Base-by-base conservation (phyloP, 352 stramenopile species). In the Phytophthora niederhauseri region DNA sequence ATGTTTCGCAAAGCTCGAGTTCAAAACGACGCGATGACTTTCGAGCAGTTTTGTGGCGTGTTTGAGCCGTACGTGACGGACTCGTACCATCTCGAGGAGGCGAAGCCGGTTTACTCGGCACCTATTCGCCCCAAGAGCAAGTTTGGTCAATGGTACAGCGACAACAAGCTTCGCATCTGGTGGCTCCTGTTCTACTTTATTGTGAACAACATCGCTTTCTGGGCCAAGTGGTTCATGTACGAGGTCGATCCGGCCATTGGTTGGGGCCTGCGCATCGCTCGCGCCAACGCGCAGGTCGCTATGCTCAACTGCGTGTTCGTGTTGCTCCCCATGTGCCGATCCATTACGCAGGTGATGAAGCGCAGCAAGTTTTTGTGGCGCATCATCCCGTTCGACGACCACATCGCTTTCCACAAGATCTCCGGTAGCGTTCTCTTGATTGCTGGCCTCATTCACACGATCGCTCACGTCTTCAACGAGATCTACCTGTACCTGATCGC, bases 371-470 rank as follows among this genome's bases (percentile, higher is more conserved):
- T 90, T 15, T 55, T 89, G 30, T 90, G 79, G 80, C 69, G 75
- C 48, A 84, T 82, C 66, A 87, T 92, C 31, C 87, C 87, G 9
- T 92, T 95, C 30, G 87, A 93, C 50, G 82, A 93, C 61, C 78
- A 89, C 69, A 92, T 95, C 49, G 79, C 84, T 19, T 91, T 91
- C 65, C 87, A 95, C 76, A 93, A 91, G 65, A 84, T 95, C 55
- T 76, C 80, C 2, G 87, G 87, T 58, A 83, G 57, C n/a, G 77
- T 87, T 46, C 61, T 88, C 34, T 76, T 95, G 2, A 82, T 55
- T 31, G 76, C 83, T 4, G 83, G 79, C 6, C 68, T 92, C 52
- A 73, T 89, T 51, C 87, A 95, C 64, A 92, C 85, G 12, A 19
- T 70, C 17, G 84, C 83, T 0, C 84, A 93, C 72, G 60, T 93